Conservation (phyloP, 805 yeast species). For the Dipodascus albidus region DNA sequence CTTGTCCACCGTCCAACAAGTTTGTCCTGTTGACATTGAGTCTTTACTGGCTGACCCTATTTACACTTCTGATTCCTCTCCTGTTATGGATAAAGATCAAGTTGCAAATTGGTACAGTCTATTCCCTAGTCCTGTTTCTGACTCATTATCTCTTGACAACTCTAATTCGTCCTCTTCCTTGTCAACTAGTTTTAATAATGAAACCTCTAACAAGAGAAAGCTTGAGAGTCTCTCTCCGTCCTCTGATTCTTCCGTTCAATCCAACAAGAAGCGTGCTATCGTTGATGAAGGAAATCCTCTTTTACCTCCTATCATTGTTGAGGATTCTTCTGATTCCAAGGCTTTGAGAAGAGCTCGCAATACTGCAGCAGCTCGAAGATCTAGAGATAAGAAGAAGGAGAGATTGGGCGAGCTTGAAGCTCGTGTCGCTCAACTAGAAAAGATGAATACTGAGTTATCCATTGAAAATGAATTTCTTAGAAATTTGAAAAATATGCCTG, state of each 20-base stretch:
- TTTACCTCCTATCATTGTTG: constrained; percentile 49
- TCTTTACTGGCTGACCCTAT: constrained; percentile 1
- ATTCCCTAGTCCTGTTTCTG: constrained; percentile 1
- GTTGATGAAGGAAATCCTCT: constrained; percentile 1
- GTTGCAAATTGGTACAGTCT: not conserved
- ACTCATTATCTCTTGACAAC: not conserved
- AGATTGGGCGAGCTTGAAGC: constrained; percentile 76
- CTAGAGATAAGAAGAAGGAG: constrained; percentile 85
- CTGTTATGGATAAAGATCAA: not conserved
- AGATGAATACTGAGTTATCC: constrained; percentile 48
- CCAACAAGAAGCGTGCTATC: not conserved
- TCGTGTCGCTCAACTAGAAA: constrained; percentile 52
- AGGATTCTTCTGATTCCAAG: constrained; percentile 47
- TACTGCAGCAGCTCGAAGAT: constrained; percentile 89
- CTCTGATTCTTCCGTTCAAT: not conserved
- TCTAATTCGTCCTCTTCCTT: not conserved
- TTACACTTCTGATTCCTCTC: not conserved
- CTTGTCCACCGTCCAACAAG: not conserved
- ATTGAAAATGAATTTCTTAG: constrained; percentile 52
- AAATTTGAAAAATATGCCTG: not conserved
- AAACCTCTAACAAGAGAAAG: not conserved
- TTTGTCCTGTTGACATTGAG: not conserved
- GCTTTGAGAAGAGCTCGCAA: constrained; percentile 77
- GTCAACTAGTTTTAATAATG: not conserved
- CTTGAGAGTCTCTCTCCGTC: not conserved